Percentiles rank a stretch among this genome's conserved stretches.
Conservation (phyloP, 1,284 basidiomycete species). For the Chondrostereum purpureum region DNA sequence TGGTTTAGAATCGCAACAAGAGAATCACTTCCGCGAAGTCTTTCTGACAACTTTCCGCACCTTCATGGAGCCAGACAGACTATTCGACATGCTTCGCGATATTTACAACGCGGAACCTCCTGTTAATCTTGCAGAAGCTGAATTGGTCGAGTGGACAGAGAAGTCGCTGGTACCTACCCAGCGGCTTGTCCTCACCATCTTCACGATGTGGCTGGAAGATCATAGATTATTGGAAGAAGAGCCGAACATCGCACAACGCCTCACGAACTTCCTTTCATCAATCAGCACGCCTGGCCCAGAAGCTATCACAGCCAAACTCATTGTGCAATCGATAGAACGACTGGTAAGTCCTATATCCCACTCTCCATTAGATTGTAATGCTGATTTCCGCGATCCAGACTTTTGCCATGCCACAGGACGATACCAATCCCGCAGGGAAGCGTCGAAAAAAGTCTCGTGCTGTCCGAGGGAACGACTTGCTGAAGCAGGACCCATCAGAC, state of each 20-base stretch:
- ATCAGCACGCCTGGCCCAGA: slow-evolving; percentile 36
- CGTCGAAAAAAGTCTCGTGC: slow-evolving; percentile 35
- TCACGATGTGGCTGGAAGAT: slow-evolving; percentile 56
- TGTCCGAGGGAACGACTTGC: slow-evolving; percentile 45
- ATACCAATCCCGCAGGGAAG: slow-evolving; percentile 22
- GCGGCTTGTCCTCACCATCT: slow-evolving; percentile 47
- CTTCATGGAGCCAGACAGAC: slow-evolving; percentile 60
- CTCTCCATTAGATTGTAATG: not conserved
- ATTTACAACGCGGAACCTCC: slow-evolving; percentile 58
- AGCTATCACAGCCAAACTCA: slow-evolving; percentile 39
- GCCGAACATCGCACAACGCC: slow-evolving; percentile 46
- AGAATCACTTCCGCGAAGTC: slow-evolving; percentile 49
- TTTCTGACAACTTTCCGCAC: slow-evolving; percentile 79
- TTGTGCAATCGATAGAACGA: slow-evolving; percentile 47
- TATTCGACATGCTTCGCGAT: slow-evolving; percentile 63
- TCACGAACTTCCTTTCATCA: slow-evolving; percentile 49
- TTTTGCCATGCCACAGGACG: slow-evolving; percentile 18
- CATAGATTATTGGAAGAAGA: slow-evolving; percentile 58
- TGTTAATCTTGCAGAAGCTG: slow-evolving; percentile 36
- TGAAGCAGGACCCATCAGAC: slow-evolving; percentile 44
- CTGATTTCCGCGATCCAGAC: slow-evolving; percentile 3
- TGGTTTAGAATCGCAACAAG: slow-evolving; percentile 34
- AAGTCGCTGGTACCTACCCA: slow-evolving; percentile 52
- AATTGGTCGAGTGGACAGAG: slow-evolving; percentile 61
- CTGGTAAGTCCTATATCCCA: slow-evolving; percentile 34